These are phyloP conservation scores for Sarcodon sp. DNA, from an alignment of 768 basidiomycete species.

Conservation along the genomic window DNA sequence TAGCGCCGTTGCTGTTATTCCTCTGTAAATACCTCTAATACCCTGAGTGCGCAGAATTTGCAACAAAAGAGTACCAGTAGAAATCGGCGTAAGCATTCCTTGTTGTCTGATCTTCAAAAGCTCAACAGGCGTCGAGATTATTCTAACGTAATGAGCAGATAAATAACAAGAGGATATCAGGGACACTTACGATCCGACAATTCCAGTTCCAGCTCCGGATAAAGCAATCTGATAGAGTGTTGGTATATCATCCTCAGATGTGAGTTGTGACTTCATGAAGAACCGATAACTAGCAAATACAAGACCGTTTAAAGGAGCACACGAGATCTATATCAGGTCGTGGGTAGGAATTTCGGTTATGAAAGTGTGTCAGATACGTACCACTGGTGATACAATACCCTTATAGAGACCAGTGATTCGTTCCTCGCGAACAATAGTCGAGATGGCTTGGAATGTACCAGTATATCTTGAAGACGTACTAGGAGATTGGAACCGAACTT, in stretches of 20 bases:
- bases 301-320: conserved; percentile 72
- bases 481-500: conserved; percentile 70
- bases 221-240: conserved; percentile 60
- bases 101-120: conserved; percentile 84
- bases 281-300: conserved; percentile 80
- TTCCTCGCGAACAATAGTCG: conserved; percentile 61
- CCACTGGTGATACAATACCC: conserved; percentile 73
- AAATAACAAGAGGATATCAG: background rate
- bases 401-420: conserved; percentile 57
- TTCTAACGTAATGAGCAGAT: conserved; percentile 19
- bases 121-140: conserved; percentile 76
- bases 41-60: conserved; percentile 45
- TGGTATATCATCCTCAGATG: conserved; percentile 32
- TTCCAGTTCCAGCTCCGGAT: conserved; percentile 72
- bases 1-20: conserved; percentile 57
- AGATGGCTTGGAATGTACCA: conserved; percentile 52
- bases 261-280: conserved; percentile 56
- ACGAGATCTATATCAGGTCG: conserved; percentile 35
- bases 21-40: conserved; percentile 62
- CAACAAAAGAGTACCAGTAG: conserved; percentile 35
- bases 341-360: background rate
- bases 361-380: conserved; percentile 18
- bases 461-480: conserved; percentile 40
- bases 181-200: conserved; percentile 61
- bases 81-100: conserved; percentile 25